Conservation (phyloP, 768 basidiomycete species). For the Cyclocybe cylindracea region DNA sequence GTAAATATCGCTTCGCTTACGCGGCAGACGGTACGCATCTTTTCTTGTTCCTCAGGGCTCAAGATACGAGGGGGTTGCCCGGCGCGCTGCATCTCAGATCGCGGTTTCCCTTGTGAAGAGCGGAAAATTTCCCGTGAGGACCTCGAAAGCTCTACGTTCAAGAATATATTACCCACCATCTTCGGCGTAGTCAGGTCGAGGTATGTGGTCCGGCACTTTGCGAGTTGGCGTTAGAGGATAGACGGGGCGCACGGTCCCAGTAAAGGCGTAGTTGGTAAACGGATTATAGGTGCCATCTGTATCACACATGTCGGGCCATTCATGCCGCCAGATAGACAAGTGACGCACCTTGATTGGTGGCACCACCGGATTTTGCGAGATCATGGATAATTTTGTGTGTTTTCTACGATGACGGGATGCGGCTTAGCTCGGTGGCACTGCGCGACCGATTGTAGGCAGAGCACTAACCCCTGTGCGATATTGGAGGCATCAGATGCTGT, state of each 20-base stretch:
- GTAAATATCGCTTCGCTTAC: conserved; percentile 44
- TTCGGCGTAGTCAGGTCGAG: conserved; percentile 84
- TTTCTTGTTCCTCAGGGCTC: conserved; percentile 75
- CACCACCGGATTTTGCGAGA: conserved; percentile 42
- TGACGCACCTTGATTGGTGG: conserved; percentile 16
- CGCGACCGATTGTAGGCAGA: conserved; percentile 2
- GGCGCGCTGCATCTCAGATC: conserved; percentile 53
- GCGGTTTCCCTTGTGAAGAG: conserved; percentile 49
- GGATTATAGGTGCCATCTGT: conserved; percentile 80
- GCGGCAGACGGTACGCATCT: conserved; percentile 84
- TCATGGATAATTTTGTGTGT: conserved; percentile 78
- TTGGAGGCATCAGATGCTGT: conserved; percentile 8
- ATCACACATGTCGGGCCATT: conserved; percentile 1
- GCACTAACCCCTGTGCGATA: conserved; percentile 35
- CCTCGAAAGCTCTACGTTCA: conserved; percentile 20
- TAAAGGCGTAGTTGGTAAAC: conserved; percentile 74
- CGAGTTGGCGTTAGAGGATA: conserved; percentile 88
- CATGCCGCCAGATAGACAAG: background rate
- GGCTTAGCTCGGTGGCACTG: conserved; percentile 5
- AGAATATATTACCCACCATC: conserved; percentile 32
- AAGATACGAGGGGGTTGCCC: conserved; percentile 70
- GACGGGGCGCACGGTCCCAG: conserved; percentile 76
- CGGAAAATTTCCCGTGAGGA: conserved; percentile 9
- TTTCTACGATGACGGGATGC: conserved; percentile 52
- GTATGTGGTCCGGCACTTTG: conserved; percentile 79